Evolutionary conservation across 2,329 filamentous ascomycete genomes (phyloP), one percentile per base, ranked within the genome.

Genomic region (Fusarium nurragi): DNA sequence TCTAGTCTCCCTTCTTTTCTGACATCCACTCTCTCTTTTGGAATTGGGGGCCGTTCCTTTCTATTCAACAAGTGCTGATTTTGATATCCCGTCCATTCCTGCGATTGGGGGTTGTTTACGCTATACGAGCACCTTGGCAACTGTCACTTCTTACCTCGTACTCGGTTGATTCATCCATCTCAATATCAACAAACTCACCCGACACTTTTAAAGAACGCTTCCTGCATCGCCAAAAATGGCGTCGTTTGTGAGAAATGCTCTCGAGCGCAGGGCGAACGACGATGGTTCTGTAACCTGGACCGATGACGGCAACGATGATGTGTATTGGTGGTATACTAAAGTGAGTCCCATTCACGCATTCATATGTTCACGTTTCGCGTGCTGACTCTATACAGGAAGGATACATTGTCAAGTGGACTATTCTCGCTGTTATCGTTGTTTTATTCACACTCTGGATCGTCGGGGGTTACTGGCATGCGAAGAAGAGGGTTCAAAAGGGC

Each of bases 401-500:
- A 54, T 77, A 84, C 54, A 88, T 89, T 56, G 80, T 93, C 70
- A 91, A 92, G 77, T 94, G 90, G 86, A 82, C 84, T 43, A 78
- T 94, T 59, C 86, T 94, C 72, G 84, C 85, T 60, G 78, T 81
- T 62, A 74, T 94, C 65, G 80, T 91, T 69, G 57, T 83, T 53
- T 54, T 87, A 59, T 77, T 92, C 71, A 74, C 86, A 49, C 70
- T 82, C 38, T 92, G 88, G 81, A 80, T 93, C 70, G 67, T 91
- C 51, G 81, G 86, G 58, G 90, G 90, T 60, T 90, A 90, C 75
- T 77, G 86, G 43, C 92, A 94, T 77, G 92, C 91, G 41, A 86
- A 86, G 74, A 78, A 78, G 41, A 83, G 92, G 43, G 81, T 94
- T 65, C 82, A 80, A 60, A 89, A 88, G 74, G 90, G 90, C 2